Conservation (phyloP, 306 rosid genomes). For the Delonix regia region DNA sequence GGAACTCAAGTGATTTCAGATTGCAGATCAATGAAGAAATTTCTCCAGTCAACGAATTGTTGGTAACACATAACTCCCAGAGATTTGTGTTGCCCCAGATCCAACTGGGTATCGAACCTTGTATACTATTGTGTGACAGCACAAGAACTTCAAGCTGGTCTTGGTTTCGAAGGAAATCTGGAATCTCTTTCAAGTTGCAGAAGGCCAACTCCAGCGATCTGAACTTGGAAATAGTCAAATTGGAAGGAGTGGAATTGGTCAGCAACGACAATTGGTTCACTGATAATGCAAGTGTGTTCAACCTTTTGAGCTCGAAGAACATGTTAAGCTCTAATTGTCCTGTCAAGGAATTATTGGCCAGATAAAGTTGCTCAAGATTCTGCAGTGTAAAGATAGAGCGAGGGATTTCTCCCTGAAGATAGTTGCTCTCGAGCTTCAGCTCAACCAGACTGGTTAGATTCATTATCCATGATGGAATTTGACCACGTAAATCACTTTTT, state of each 20-base stretch:
- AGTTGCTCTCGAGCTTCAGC: too few relatives aligned
- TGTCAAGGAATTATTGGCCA: rapidly evolving
- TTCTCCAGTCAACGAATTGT: slow-evolving; percentile 23
- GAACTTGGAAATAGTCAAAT: not conserved
- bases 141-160: not conserved
- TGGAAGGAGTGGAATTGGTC: not conserved
- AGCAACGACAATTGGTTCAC: not conserved
- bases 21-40: slow-evolving; percentile 35
- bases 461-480: too few relatives aligned
- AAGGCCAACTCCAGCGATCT: not conserved
- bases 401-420: slow-evolving; percentile 25
- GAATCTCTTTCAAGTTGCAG: slow-evolving; percentile 27
- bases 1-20: slow-evolving; percentile 1
- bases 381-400: slow-evolving; percentile 23
- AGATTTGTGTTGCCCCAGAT: not conserved
- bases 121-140: not conserved
- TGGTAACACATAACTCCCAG: rapidly evolving
- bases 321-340: slow-evolving; percentile 14
- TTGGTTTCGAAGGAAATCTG: not conserved
- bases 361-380: not conserved
- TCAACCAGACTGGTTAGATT: too few relatives aligned
- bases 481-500: too few relatives aligned
- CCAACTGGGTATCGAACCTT: slow-evolving; percentile 27
- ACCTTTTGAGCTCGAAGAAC: not conserved
- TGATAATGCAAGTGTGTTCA: not conserved